phyloP scores from a whole-genome alignment of 116 monocot species.

The Papilionanthe hybrid region DNA sequence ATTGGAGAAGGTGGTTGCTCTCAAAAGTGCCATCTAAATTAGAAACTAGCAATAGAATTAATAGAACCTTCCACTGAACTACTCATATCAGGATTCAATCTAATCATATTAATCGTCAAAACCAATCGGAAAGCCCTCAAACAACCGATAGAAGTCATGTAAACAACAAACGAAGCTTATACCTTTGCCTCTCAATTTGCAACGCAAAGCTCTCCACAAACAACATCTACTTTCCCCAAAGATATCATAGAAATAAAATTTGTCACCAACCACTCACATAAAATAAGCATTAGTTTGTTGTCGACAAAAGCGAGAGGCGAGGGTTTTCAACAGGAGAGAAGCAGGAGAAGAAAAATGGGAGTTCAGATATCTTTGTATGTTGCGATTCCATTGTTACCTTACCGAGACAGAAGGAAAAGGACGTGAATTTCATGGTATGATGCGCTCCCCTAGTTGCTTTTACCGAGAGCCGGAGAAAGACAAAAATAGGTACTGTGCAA shows the following conservation, averaged over 20 bases:
- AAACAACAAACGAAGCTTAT: constrained; percentile 29
- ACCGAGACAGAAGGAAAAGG: no score
- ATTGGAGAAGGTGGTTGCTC: constrained; percentile 46
- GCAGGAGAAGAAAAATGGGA: no score
- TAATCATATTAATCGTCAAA: constrained; percentile 21
- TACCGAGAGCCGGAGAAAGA: no score
- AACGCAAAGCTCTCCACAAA: constrained; percentile 32
- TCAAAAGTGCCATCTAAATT: constrained; percentile 21
- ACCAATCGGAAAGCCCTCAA: constrained; percentile 58
- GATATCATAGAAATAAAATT: constrained; percentile 27
- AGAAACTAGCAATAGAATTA: constrained; percentile 37
- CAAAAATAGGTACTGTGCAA: no score
- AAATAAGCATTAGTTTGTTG: constrained; percentile 54
- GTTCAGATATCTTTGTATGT: no score
- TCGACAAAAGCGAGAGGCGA: constrained; percentile 12
- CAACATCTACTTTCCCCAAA: constrained; percentile 26
- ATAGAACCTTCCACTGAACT: constrained; percentile 44
- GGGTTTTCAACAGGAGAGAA: no score
- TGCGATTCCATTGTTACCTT: no score
- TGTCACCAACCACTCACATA: constrained; percentile 66
- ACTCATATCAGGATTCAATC: constrained; percentile 26
- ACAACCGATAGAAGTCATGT: constrained; percentile 58
- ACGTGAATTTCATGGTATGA: no score
- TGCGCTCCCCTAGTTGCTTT: no score
- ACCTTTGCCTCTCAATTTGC: constrained; percentile 15